These are phyloP conservation scores for Aureobasidium pullulans DNA, from an alignment of 2,329 filamentous ascomycete species.

Conservation along the genomic window DNA sequence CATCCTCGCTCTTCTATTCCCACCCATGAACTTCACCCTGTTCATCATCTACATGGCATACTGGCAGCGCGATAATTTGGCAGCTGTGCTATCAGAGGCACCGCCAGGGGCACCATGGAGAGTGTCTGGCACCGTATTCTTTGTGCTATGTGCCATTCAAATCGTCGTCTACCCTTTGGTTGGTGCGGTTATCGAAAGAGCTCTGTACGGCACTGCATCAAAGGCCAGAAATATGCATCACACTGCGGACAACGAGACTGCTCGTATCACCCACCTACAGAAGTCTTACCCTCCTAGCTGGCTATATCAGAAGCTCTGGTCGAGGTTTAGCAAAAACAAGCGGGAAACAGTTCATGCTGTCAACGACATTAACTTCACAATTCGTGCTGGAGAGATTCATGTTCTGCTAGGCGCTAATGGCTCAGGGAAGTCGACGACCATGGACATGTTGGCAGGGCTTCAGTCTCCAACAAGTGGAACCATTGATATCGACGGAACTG, in stretches of 20 bases:
- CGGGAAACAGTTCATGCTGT: conserved; percentile 73
- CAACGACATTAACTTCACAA: conserved; percentile 61
- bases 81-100: conserved; percentile 53
- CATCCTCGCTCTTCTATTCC: conserved; percentile 68
- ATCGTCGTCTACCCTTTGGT: conserved; percentile 70
- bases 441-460: conserved; percentile 80
- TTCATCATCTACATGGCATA: conserved; percentile 73
- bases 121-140: conserved; percentile 67
- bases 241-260: conserved; percentile 40
- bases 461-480: conserved; percentile 67
- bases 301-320: conserved; percentile 42
- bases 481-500: conserved; percentile 70
- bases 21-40: conserved; percentile 81
- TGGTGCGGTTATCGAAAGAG: conserved; percentile 65
- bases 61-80: conserved; percentile 57
- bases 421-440: conserved; percentile 80
- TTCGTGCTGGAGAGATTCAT: conserved; percentile 72
- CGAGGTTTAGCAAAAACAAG: conserved; percentile 39
- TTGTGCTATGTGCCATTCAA: conserved; percentile 70
- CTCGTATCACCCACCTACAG: conserved; percentile 64
- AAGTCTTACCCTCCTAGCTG: conserved; percentile 68
- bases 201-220: conserved; percentile 67
- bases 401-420: conserved; percentile 84
- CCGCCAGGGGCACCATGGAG: conserved; percentile 54
- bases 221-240: conserved; percentile 38